These are phyloP conservation scores for Phytophthora pistaciae DNA, from an alignment of 352 stramenopile species.

Conservation along the genomic window DNA sequence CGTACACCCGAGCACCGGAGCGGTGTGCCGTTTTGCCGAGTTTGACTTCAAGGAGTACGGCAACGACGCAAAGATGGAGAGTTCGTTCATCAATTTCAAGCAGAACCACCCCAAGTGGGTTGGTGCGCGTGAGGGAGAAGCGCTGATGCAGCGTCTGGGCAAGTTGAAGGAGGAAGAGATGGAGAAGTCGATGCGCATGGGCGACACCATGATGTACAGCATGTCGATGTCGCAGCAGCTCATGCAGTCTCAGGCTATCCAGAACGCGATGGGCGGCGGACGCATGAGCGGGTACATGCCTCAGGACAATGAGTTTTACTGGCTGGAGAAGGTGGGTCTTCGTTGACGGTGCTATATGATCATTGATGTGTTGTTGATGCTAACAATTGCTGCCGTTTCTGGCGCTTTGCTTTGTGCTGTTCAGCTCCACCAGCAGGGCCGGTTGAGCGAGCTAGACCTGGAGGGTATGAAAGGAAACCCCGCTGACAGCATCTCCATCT, in stretches of 20 bases:
- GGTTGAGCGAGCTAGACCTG: slow-evolving; percentile 50
- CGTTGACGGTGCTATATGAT: background rate
- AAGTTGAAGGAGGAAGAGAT: slow-evolving; percentile 87
- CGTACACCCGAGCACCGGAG: slow-evolving; percentile 92
- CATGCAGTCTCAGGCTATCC: slow-evolving; percentile 88
- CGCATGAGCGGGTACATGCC: slow-evolving; percentile 59
- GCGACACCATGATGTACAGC: slow-evolving; percentile 85
- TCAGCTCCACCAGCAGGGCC: slow-evolving; percentile 74
- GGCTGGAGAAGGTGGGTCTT: slow-evolving; percentile 82
- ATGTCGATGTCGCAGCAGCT: slow-evolving; percentile 90
- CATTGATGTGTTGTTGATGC: slow-evolving; percentile 6
- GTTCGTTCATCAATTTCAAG: slow-evolving; percentile 98
- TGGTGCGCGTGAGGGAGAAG: slow-evolving; percentile 77
- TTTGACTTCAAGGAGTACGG: slow-evolving; percentile 98
- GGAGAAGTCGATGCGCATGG: slow-evolving; percentile 88
- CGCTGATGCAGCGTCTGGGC: slow-evolving; percentile 69
- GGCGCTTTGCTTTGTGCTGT: slow-evolving; percentile 10
- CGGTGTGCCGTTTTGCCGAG: slow-evolving; percentile 95
- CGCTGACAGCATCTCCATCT: slow-evolving; percentile 59
- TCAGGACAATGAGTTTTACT: slow-evolving; percentile 91
- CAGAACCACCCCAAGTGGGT: slow-evolving; percentile 91
- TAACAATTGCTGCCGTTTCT: background rate
- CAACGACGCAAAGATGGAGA: slow-evolving; percentile 97
- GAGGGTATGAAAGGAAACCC: slow-evolving; percentile 44
- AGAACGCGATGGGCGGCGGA: slow-evolving; percentile 69